Percentiles rank a stretch among this genome's conserved stretches.
These are phyloP conservation scores for Blastobotrys malaysiensis DNA, from an alignment of 1,139 yeast genomes.

Conservation along the genomic window DNA sequence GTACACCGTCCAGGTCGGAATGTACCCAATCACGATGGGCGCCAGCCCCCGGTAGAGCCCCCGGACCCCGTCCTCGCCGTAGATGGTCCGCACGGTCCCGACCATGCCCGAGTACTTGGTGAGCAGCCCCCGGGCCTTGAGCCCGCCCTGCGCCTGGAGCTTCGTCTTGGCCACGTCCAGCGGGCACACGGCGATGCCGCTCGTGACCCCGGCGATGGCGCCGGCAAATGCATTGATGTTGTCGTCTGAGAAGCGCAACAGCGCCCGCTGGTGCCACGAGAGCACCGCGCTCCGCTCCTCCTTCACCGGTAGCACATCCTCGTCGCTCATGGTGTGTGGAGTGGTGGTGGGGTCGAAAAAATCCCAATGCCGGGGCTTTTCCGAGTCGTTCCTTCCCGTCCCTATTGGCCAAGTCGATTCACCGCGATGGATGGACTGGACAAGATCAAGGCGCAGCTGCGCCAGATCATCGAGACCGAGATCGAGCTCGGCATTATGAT, in stretches of 20 bases:
- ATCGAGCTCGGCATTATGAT: slow-evolving; percentile 86
- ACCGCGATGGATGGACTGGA: slow-evolving; percentile 30
- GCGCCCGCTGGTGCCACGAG: slow-evolving; percentile 6
- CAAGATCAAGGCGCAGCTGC: slow-evolving; percentile 54
- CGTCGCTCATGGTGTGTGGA: slow-evolving; percentile 11
- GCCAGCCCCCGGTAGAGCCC: slow-evolving; percentile 89
- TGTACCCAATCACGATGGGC: slow-evolving; percentile 87
- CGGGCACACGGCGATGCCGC: slow-evolving; percentile 91
- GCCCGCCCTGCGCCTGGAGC: slow-evolving; percentile 89
- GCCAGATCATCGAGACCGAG: slow-evolving; percentile 72
- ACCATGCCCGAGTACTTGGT: slow-evolving; percentile 51
- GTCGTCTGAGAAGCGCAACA: slow-evolving; percentile 18
- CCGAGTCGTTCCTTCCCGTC: no score
- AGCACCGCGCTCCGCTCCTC: slow-evolving; percentile 5
- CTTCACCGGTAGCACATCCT: slow-evolving; percentile 11
- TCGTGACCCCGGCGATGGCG: slow-evolving; percentile 83
- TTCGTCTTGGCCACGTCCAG: slow-evolving; percentile 91
- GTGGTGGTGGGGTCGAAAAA: neutral
- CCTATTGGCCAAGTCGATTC: no score
- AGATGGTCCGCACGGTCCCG: slow-evolving; percentile 58
- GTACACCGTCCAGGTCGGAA: slow-evolving; percentile 97
- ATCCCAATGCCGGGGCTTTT: no score
- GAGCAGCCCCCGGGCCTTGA: slow-evolving; percentile 15
- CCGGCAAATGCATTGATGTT: slow-evolving; percentile 68
- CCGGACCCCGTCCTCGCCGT: slow-evolving; percentile 67